phyloP scores from a whole-genome alignment of 2,329 filamentous ascomycete genomes.

The Aspergillus viridinutans region DNA sequence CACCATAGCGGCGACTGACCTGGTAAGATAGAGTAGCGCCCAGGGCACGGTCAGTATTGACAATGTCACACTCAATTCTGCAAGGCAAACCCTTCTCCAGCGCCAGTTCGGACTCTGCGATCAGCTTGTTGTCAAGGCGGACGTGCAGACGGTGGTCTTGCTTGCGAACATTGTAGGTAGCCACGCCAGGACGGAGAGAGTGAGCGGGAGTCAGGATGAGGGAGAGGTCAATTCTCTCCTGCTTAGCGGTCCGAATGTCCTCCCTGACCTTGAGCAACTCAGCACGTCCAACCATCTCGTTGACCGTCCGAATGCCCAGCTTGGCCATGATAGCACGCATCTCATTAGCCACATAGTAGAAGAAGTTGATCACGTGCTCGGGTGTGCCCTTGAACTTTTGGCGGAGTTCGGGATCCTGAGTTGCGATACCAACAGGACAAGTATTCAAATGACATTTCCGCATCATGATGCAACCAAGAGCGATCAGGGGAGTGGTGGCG shows the following conservation, averaged over 20 bases:
- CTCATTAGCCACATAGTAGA: slow-evolving; percentile 96
- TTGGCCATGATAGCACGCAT: slow-evolving; percentile 95
- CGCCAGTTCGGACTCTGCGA: slow-evolving; percentile 89
- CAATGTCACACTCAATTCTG: slow-evolving; percentile 89
- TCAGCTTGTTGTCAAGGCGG: slow-evolving; percentile 93
- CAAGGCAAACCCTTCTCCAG: slow-evolving; percentile 91
- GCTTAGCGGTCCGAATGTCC: slow-evolving; percentile 82
- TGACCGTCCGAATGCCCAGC: slow-evolving; percentile 89
- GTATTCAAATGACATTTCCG: slow-evolving; percentile 60
- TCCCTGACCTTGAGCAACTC: slow-evolving; percentile 83
- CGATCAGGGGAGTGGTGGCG: slow-evolving; percentile 88
- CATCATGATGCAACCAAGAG: slow-evolving; percentile 97
- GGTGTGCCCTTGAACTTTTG: slow-evolving; percentile 92
- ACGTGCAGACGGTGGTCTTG: slow-evolving; percentile 93
- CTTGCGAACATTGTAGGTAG: slow-evolving; percentile 96
- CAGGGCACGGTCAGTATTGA: slow-evolving; percentile 93
- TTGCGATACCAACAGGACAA: slow-evolving; percentile 90
- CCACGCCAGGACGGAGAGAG: slow-evolving; percentile 87
- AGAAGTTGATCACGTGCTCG: slow-evolving; percentile 98
- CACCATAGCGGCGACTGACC: slow-evolving; percentile 86
- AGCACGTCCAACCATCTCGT: slow-evolving; percentile 94
- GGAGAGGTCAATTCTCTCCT: slow-evolving; percentile 86
- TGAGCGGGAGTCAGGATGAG: slow-evolving; percentile 94
- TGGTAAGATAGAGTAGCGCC: slow-evolving; percentile 94
- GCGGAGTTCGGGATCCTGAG: slow-evolving; percentile 87